Percentiles rank a stretch among this genome's conserved stretches.
Conservation (phyloP, 2,329 filamentous ascomycete species). For the Phialophora verrucosa region DNA sequence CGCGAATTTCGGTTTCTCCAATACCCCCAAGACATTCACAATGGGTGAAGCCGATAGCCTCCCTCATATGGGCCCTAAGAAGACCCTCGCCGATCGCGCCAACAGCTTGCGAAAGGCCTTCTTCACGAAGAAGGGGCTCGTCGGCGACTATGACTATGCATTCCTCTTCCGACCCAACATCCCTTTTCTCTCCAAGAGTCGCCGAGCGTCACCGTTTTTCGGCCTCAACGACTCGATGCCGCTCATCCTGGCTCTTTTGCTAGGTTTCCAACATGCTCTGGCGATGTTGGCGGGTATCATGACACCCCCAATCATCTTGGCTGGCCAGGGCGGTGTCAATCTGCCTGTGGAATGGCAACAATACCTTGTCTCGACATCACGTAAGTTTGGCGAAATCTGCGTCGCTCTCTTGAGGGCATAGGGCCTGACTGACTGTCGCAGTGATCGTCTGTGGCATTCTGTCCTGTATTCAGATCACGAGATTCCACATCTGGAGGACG, state of each 20-base stretch:
- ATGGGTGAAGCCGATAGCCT: constrained; percentile 49
- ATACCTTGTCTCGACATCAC: constrained; percentile 71
- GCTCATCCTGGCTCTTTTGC: constrained; percentile 67
- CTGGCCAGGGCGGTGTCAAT: constrained; percentile 62
- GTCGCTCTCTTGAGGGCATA: not conserved
- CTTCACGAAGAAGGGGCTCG: constrained; percentile 67
- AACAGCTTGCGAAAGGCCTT: constrained; percentile 44
- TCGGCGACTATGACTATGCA: constrained; percentile 88
- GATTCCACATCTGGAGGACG: constrained; percentile 66
- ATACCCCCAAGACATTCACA: constrained; percentile 4
- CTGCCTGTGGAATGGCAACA: constrained; percentile 60
- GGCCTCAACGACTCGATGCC: constrained; percentile 72
- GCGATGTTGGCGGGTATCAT: constrained; percentile 69
- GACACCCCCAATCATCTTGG: constrained; percentile 68
- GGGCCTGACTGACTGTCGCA: not conserved
- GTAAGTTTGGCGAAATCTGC: not conserved
- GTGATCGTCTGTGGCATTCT: constrained; percentile 70
- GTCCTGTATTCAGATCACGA: constrained; percentile 69
- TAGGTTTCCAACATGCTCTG: constrained; percentile 73
- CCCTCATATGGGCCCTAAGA: constrained; percentile 48
- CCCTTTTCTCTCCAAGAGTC: constrained; percentile 75
- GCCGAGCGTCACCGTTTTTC: constrained; percentile 69
- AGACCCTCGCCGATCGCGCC: constrained; percentile 45
- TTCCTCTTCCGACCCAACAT: constrained; percentile 83
- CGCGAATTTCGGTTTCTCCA: not conserved